Conservation (phyloP, 176 grass and related monocot species). For the Hsuehochloa calcarea region DNA sequence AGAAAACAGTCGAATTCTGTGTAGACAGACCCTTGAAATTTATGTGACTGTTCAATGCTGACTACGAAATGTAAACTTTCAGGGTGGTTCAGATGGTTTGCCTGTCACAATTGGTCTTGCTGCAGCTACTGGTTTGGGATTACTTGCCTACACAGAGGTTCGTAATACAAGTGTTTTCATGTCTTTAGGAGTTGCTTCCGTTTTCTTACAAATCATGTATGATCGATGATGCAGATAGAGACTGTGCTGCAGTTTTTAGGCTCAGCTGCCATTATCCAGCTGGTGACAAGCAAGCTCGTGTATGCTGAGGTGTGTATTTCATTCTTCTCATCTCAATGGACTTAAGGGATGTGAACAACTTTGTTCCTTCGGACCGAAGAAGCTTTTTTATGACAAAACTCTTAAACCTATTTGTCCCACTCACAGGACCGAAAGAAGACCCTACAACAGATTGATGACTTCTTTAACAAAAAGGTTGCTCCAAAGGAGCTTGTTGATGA, state of each 20-base stretch:
- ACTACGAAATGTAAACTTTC: slow-evolving; percentile 19
- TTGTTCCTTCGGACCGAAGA: neutral
- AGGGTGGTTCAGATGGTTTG: slow-evolving; percentile 71
- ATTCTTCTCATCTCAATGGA: slow-evolving; percentile 12
- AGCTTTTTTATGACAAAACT: neutral
- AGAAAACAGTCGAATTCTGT: too few relatives aligned
- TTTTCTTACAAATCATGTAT: slow-evolving; percentile 20
- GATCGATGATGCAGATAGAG: slow-evolving; percentile 67
- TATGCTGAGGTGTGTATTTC: slow-evolving; percentile 66
- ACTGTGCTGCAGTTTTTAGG: slow-evolving; percentile 91
- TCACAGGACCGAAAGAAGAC: slow-evolving; percentile 79
- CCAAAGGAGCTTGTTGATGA: slow-evolving; percentile 96
- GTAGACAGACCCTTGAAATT: too few relatives aligned
- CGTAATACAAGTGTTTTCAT: neutral
- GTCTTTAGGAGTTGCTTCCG: neutral
- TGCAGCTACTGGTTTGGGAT: slow-evolving; percentile 79
- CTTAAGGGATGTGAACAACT: neutral
- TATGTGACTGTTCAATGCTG: slow-evolving; percentile 5
- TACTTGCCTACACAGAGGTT: slow-evolving; percentile 87
- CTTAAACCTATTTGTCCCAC: slow-evolving; percentile 14
- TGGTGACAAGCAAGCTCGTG: slow-evolving; percentile 63
- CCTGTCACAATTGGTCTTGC: slow-evolving; percentile 80
- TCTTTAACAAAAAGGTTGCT: slow-evolving; percentile 93
- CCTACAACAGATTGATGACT: slow-evolving; percentile 71
- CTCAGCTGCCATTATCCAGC: slow-evolving; percentile 83